Evolutionary conservation across 148 eudicot genomes (phyloP).

Genomic region (Beta vulgaris): DNA sequence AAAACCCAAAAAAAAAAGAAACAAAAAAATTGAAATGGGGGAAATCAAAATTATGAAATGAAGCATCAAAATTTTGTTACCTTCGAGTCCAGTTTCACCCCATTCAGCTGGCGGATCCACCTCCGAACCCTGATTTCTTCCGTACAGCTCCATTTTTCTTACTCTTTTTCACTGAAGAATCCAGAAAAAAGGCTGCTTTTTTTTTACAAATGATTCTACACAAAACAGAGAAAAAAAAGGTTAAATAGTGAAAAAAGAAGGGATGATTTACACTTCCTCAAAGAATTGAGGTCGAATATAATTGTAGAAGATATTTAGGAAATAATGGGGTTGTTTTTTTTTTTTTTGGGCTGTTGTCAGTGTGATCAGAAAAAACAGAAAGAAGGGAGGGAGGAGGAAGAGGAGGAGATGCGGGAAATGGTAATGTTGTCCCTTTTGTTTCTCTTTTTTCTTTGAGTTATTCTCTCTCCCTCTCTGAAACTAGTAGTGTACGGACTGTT

Average conservation of each 20-base stretch:
- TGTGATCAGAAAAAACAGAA: conserved; percentile 14
- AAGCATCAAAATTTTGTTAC: conserved; percentile 6
- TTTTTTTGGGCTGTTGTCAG: not conserved
- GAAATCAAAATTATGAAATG: not conserved
- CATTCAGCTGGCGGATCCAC: conserved; percentile 35
- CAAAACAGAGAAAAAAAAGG: not conserved
- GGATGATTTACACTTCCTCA: not conserved
- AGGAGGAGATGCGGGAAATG: not conserved
- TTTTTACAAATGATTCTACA: conserved; percentile 2
- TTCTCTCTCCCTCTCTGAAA: not conserved
- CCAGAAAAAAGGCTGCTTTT: not conserved
- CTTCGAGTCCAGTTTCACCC: conserved; percentile 44
- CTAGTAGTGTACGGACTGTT: conserved; percentile 4
- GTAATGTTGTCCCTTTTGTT: not conserved
- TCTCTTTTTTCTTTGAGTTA: not conserved
- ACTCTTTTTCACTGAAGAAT: not conserved
- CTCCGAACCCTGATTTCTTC: conserved; percentile 31
- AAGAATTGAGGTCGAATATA: not conserved
- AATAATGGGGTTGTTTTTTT: not conserved
- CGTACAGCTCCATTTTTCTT: conserved; percentile 38
- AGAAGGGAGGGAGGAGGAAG: not conserved
- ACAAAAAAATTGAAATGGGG: not conserved
- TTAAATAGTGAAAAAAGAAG: not conserved
- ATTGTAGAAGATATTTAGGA: not conserved
- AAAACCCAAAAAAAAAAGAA: not conserved